Evolutionary conservation across 768 basidiomycete genomes (phyloP).

Genomic region (Russula abietina): DNA sequence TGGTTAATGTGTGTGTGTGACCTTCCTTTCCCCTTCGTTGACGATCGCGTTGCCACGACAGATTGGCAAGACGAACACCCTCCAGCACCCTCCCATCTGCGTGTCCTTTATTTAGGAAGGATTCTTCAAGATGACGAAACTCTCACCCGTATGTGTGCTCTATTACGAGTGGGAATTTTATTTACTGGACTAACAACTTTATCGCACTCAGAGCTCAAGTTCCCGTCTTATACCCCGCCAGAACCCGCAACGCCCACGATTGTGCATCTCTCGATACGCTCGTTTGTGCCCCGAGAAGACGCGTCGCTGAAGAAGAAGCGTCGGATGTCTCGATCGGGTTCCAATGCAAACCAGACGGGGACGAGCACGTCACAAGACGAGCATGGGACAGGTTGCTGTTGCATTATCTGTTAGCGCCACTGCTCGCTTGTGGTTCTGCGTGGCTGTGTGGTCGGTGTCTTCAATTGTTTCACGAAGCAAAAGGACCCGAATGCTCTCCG

Average conservation of each 20-base stretch:
- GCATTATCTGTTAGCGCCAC: conserved; percentile 35
- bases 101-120: conserved; percentile 70
- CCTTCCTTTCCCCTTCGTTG: background rate
- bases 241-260: conserved; percentile 46
- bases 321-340: conserved; percentile 29
- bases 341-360: conserved; percentile 10
- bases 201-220: conserved; percentile 29
- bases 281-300: conserved; percentile 46
- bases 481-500: background rate
- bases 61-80: conserved; percentile 79
- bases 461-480: background rate
- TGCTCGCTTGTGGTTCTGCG: no score
- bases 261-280: conserved; percentile 68
- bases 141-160: conserved; percentile 46
- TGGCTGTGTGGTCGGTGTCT: background rate
- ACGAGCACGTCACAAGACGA: conserved; percentile 17
- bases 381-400: conserved; percentile 32
- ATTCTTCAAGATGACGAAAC: conserved; percentile 84
- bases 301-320: conserved; percentile 52
- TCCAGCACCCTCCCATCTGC: conserved; percentile 68
- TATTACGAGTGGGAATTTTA: no score
- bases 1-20: conserved; percentile 3
- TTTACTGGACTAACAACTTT: background rate
- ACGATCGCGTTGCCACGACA: conserved; percentile 30
- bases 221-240: conserved; percentile 32